Evolutionary conservation across 2,329 filamentous ascomycete species (phyloP), one percentile per base, ranked within the genome.

Genomic region (Phialophora chinensis): DNA sequence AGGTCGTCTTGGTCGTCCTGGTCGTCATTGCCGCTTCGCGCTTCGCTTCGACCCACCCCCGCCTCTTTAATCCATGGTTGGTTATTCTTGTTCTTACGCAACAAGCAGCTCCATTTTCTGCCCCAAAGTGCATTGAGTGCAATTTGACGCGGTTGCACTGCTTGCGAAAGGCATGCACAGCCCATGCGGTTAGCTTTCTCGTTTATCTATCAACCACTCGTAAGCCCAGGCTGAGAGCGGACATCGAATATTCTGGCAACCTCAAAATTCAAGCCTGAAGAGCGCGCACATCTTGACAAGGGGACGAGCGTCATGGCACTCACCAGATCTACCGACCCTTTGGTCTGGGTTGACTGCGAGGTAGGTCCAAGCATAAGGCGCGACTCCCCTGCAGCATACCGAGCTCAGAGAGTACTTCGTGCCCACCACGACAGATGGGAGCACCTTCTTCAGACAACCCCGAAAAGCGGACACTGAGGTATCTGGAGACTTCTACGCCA

Each of bases 281-380:
- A 44, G 38, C 38, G 17, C 17, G 17, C 38, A 8, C 38, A n/a
- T n/a, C 17, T 44, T 7, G n/a, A 44, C 17, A 3, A 44, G 17
- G 17, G 17, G 17, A 20, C 38, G 17, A 42, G 14, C 17, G 17
- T 44, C 17, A 44, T 82, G 80, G 75, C 81, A 29, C 74, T 82
- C 25, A 72, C 75, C 65, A 80, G 78, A 52, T 90, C 87, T 25
- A 83, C 79, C 59, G 87, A 88, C 71, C 90, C 90, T 8, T 80
- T 96, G 44, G 91, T 96, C 69, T 96, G 92, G 92, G 93, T 96
- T 70, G 92, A 96, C 79, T 90, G 88, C 75, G 88, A 90, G 79
- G 86, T 87, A 77, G 57, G 72, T 61, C 12, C n/a, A 57, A 17
- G 27, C 57, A 60, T 8, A 50, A 29, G 14, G 12, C 25, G 57